Evolutionary conservation across 2,329 filamentous ascomycete genomes (phyloP).

Genomic region (Akanthomyces dipterigenus): DNA sequence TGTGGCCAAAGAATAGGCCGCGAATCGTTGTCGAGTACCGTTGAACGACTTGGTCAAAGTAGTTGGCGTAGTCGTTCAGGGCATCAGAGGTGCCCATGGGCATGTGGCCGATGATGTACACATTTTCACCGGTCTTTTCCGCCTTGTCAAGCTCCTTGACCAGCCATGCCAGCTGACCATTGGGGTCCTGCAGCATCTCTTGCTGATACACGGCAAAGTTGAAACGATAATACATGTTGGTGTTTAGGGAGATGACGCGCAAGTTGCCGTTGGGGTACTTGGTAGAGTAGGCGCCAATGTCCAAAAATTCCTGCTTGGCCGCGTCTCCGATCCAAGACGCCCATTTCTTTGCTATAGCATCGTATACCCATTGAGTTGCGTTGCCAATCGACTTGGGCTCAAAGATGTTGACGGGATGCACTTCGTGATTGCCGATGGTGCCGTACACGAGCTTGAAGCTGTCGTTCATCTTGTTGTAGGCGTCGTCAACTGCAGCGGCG

Average conservation of each 20-base stretch:
- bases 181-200: conserved; percentile 43
- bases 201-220: conserved; percentile 51
- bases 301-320: conserved; percentile 24
- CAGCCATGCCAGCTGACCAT: conserved; percentile 47
- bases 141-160: conserved; percentile 45
- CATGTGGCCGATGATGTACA: conserved; percentile 54
- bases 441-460: conserved; percentile 41
- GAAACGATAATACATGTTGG: conserved; percentile 51
- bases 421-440: conserved; percentile 52
- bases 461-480: conserved; percentile 40
- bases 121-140: conserved; percentile 45
- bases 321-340: conserved; percentile 36
- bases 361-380: conserved; percentile 46
- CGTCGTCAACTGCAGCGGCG: conserved; percentile 30
- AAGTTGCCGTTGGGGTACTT: conserved; percentile 39
- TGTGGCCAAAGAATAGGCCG: conserved; percentile 51
- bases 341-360: conserved; percentile 41
- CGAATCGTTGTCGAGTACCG: conserved; percentile 49
- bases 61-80: conserved; percentile 45
- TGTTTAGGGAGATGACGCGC: conserved; percentile 53
- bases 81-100: conserved; percentile 43
- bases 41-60: conserved; percentile 47
- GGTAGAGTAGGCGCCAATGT: conserved; percentile 45
- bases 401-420: conserved; percentile 45
- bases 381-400: conserved; percentile 34